A percentile compares a stretch with the other conserved stretches of the same genome.
Evolutionary conservation across 2,329 filamentous ascomycete species (phyloP).

Genomic region (Boeremia exigua): DNA sequence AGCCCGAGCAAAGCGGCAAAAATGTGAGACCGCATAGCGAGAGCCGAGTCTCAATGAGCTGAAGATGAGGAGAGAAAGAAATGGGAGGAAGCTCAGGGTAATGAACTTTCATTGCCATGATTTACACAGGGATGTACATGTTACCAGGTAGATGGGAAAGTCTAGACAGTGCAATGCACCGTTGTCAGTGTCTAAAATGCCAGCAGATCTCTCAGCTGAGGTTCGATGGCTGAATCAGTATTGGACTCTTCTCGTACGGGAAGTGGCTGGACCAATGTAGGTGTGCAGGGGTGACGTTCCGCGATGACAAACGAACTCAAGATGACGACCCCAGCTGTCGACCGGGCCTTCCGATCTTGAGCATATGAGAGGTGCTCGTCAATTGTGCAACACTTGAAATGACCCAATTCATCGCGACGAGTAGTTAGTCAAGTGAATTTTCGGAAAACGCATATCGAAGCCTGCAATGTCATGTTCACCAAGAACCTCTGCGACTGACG

Average conservation of each 20-base stretch:
- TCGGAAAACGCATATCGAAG: no score
- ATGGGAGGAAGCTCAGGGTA: slow-evolving; percentile 1
- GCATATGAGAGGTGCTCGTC: no score
- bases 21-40: slow-evolving; percentile 21
- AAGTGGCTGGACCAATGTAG: neutral
- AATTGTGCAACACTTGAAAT: no score
- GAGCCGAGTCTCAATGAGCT: slow-evolving; percentile 7
- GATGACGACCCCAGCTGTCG: no score
- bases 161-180: neutral
- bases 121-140: slow-evolving; percentile 15
- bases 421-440: no score
- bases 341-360: no score
- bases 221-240: neutral
- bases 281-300: neutral
- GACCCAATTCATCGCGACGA: no score
- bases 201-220: slow-evolving; percentile 1
- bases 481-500: no score
- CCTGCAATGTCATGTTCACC: no score
- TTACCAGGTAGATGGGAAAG: neutral
- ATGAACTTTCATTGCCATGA: slow-evolving; percentile 11
- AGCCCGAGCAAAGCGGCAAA: slow-evolving; percentile 20
- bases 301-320: neutral
- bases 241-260: no score
- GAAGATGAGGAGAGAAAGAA: neutral
- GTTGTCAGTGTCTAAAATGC: neutral